phyloP scores from a whole-genome alignment of 2,329 filamentous ascomycete genomes.

The Penicillium nordicum region DNA sequence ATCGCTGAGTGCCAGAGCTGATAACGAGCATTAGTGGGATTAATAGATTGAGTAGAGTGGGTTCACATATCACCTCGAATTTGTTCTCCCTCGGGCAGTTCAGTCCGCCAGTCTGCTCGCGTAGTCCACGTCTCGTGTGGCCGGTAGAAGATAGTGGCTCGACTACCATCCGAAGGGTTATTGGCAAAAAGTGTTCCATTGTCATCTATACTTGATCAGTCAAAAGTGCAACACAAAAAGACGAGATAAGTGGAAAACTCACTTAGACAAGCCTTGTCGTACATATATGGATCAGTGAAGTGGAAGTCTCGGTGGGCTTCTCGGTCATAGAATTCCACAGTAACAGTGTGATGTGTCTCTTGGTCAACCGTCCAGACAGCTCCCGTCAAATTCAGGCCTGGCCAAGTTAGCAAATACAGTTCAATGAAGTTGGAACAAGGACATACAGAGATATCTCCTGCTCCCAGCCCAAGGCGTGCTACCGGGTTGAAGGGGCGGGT shows the following conservation, averaged over 20 bases:
- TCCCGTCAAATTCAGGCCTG: constrained; percentile 77
- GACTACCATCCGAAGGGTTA: constrained; percentile 62
- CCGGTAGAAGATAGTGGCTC: constrained; percentile 88
- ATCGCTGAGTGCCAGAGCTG: constrained; percentile 82
- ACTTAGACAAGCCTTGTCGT: constrained; percentile 90
- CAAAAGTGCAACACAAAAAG: not conserved
- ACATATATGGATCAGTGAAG: constrained; percentile 92
- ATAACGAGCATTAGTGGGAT: constrained; percentile 1
- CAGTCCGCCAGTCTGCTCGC: constrained; percentile 82
- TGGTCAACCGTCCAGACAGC: constrained; percentile 98
- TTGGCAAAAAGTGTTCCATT: constrained; percentile 83
- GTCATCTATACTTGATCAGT: constrained; percentile 52
- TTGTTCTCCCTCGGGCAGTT: constrained; percentile 81
- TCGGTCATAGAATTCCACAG: constrained; percentile 95
- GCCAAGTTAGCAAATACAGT: constrained; percentile 24
- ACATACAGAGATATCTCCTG: constrained; percentile 76
- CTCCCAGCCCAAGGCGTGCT: constrained; percentile 96
- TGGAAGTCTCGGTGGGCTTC: constrained; percentile 91
- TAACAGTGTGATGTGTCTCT: constrained; percentile 87
- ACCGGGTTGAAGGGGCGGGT: constrained; percentile 86
- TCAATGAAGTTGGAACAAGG: not conserved
- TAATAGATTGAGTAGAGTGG: not conserved
- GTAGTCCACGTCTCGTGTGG: constrained; percentile 97
- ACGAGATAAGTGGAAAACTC: constrained; percentile 31
- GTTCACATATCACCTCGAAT: constrained; percentile 52